These are phyloP conservation scores for Cryphonectria naterciae DNA, from an alignment of 2,329 filamentous ascomycete species.

Conservation along the genomic window DNA sequence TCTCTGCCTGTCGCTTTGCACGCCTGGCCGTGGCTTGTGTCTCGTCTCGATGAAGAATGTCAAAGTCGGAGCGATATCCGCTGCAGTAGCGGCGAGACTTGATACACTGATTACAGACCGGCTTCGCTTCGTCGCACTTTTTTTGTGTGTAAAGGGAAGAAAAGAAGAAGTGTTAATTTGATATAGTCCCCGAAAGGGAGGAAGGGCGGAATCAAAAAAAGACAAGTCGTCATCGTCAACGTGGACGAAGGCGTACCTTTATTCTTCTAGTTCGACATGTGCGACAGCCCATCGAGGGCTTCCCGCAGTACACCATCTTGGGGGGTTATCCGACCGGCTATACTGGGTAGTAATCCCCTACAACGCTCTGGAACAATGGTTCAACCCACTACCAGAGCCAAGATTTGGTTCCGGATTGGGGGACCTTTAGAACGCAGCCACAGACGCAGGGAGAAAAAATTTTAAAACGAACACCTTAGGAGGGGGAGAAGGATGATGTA, in stretches of 20 bases:
- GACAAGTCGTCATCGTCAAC: neutral
- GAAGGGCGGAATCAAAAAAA: neutral
- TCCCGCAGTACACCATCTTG: conserved; percentile 68
- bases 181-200: neutral
- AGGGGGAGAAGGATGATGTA: neutral
- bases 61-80: conserved; percentile 72
- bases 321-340: conserved; percentile 7
- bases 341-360: neutral
- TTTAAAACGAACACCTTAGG: neutral
- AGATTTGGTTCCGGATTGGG: neutral
- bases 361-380: no score
- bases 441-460: neutral
- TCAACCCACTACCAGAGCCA: neutral
- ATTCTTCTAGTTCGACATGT: conserved; percentile 75
- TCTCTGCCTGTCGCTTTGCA: conserved; percentile 61
- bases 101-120: conserved; percentile 66
- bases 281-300: conserved; percentile 70
- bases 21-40: conserved; percentile 69
- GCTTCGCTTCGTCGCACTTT: conserved; percentile 72
- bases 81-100: conserved; percentile 67
- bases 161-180: neutral
- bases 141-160: neutral
- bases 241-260: conserved; percentile 57
- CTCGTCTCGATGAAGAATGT: conserved; percentile 73
- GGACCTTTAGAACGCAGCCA: neutral